These are phyloP conservation scores for Hylodesmum podocarpum DNA, from an alignment of 306 rosid genomes.

Conservation along the genomic window DNA sequence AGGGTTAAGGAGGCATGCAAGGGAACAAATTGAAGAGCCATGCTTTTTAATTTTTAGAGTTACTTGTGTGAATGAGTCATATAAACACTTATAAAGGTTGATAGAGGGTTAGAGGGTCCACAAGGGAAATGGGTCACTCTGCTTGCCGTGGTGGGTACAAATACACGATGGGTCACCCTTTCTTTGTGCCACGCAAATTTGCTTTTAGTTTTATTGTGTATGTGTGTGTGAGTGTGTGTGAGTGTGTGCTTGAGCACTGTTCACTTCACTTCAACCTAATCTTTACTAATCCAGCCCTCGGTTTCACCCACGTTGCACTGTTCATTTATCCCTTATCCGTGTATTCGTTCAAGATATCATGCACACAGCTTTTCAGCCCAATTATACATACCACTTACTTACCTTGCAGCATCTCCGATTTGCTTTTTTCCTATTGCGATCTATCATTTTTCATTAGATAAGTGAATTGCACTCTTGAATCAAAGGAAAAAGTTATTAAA, in stretches of 20 bases:
- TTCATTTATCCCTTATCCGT: slow-evolving; percentile 50
- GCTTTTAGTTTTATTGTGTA: neutral
- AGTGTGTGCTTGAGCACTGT: no score
- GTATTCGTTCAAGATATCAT: slow-evolving; percentile 20
- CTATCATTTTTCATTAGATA: neutral
- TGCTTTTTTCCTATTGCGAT: neutral
- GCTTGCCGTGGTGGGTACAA: slow-evolving; percentile 25
- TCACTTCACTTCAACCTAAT: neutral
- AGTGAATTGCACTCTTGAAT: no score
- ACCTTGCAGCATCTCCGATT: slow-evolving; percentile 19
- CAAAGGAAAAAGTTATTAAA: no score
- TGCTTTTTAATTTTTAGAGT: slow-evolving; percentile 21
- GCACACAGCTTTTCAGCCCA: slow-evolving; percentile 26
- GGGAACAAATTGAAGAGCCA: slow-evolving; percentile 11
- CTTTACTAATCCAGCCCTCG: neutral
- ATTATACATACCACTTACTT: slow-evolving; percentile 8
- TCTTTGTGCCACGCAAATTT: slow-evolving; percentile 47
- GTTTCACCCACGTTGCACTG: slow-evolving; percentile 46
- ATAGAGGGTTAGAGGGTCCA: slow-evolving; percentile 32
- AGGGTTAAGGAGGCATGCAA: slow-evolving; percentile 5
- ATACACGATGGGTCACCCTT: slow-evolving; percentile 30
- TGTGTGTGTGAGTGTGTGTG: no score
- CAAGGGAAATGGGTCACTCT: slow-evolving; percentile 46
- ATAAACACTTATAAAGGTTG: slow-evolving; percentile 46
- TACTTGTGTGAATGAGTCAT: slow-evolving; percentile 45